Conservation (phyloP, 1,284 basidiomycete genomes). For the Tilletiaria anomala region DNA sequence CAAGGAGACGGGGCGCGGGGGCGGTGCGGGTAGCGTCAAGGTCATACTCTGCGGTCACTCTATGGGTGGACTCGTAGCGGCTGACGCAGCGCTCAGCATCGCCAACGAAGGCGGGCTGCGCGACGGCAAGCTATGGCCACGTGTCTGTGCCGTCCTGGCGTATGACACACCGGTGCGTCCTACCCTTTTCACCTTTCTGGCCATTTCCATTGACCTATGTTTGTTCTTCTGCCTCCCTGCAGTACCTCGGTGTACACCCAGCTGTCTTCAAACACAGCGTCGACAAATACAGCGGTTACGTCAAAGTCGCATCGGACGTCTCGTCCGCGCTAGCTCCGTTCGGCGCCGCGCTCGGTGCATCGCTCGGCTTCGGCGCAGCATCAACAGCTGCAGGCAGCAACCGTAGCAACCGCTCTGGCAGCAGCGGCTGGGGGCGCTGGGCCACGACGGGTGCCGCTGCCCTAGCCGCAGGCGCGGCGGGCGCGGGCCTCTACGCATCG, state of each 20-base stretch:
- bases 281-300: constrained; percentile 60
- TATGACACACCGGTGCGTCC: constrained; percentile 95
- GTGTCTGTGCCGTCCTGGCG: constrained; percentile 62
- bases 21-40: constrained; percentile 42
- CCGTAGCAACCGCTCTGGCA: background rate
- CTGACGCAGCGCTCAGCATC: constrained; percentile 66
- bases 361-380: constrained; percentile 14
- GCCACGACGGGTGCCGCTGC: constrained; percentile 30
- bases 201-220: background rate
- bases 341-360: constrained; percentile 46
- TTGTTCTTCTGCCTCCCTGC: background rate
- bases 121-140: constrained; percentile 56
- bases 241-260: constrained; percentile 52
- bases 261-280: constrained; percentile 60
- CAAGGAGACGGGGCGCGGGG: constrained; percentile 12
- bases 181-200: constrained; percentile 41
- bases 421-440: constrained; percentile 11
- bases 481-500: background rate
- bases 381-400: constrained; percentile 8
- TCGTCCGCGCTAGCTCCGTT: constrained; percentile 42
- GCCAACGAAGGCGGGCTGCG: constrained; percentile 47
- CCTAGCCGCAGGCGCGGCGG: constrained; percentile 7
- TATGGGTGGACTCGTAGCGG: constrained; percentile 49
- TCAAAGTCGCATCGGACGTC: constrained; percentile 50
- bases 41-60: constrained; percentile 77